Conservation (phyloP, 2,329 filamentous ascomycete species). For the Alternaria triticina region DNA sequence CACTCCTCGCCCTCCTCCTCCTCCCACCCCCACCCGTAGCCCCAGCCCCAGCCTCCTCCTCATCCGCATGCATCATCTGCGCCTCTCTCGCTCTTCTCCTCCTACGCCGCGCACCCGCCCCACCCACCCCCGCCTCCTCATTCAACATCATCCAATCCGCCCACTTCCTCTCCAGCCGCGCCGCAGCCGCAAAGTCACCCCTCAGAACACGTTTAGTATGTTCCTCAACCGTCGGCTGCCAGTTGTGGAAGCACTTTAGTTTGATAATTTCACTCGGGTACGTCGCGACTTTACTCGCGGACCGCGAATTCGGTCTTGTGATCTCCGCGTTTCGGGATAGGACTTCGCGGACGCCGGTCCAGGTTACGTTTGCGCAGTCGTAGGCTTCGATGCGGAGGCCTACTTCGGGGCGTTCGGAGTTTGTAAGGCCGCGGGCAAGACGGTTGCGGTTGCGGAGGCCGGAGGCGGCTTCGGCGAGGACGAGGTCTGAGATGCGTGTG, state of each 20-base stretch:
- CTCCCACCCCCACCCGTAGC: constrained; percentile 49
- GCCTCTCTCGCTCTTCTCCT: constrained; percentile 82
- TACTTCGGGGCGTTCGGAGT: constrained; percentile 49
- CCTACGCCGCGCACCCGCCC: constrained; percentile 69
- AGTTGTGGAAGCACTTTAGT: constrained; percentile 93
- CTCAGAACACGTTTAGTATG: constrained; percentile 84
- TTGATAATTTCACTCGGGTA: constrained; percentile 81
- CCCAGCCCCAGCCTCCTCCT: constrained; percentile 68
- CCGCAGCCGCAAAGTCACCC: constrained; percentile 76
- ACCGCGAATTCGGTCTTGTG: constrained; percentile 53
- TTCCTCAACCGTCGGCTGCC: constrained; percentile 93
- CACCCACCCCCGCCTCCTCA: constrained; percentile 78
- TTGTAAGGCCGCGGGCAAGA: constrained; percentile 41
- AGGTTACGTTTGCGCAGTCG: constrained; percentile 90
- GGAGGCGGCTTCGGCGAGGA: constrained; percentile 82
- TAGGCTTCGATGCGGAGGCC: constrained; percentile 83
- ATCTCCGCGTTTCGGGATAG: constrained; percentile 83
- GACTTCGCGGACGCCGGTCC: constrained; percentile 88
- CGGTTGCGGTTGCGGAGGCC: constrained; percentile 73
- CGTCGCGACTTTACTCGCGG: constrained; percentile 48
- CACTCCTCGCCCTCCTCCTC: constrained; percentile 56
- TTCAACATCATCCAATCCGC: constrained; percentile 91
- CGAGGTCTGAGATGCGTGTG: constrained; percentile 85
- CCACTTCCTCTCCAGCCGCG: constrained; percentile 88
- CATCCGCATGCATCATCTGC: constrained; percentile 77